Evolutionary conservation across 345 rosid genomes (phyloP).

Genomic region (Euphorbia peplus): DNA sequence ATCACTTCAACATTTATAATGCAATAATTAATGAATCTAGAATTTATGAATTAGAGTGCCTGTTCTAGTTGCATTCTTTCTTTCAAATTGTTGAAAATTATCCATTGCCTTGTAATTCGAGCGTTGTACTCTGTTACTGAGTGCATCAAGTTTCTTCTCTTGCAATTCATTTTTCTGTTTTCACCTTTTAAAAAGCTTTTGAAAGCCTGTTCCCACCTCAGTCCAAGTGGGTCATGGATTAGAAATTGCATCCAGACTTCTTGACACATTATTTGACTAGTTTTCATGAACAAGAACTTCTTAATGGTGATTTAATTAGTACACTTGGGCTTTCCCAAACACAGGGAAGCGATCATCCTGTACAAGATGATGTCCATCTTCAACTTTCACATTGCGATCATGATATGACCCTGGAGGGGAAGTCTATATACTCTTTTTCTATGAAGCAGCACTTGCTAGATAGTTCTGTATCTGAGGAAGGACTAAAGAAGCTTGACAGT

Average conservation of each 20-base stretch:
- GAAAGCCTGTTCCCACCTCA: conserved; percentile 25
- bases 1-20: background rate
- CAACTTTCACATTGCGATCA: conserved; percentile 36
- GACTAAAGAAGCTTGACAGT: conserved; percentile 86
- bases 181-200: conserved; percentile 29
- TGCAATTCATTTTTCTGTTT: conserved; percentile 9
- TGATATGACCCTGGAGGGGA: conserved; percentile 40
- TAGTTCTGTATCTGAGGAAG: conserved; percentile 46
- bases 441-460: conserved; percentile 49
- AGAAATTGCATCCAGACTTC: conserved; percentile 41
- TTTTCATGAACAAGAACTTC: conserved; percentile 40
- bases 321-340: conserved; percentile 20
- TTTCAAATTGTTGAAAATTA: background rate
- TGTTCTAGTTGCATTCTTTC: background rate
- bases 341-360: conserved; percentile 19
- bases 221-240: conserved; percentile 33
- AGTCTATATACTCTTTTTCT: conserved; percentile 39
- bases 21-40: background rate
- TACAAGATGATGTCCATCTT: conserved; percentile 20
- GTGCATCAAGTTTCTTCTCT: background rate
- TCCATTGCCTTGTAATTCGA: background rate
- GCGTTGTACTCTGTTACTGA: background rate
- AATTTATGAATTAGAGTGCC: conserved; percentile 2
- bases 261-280: conserved; percentile 31
- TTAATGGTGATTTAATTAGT: conserved; percentile 21